A percentile compares a stretch with the other conserved stretches of the same genome.
Evolutionary conservation across 768 basidiomycete species (phyloP).

Genomic region (Mycena alexandri): DNA sequence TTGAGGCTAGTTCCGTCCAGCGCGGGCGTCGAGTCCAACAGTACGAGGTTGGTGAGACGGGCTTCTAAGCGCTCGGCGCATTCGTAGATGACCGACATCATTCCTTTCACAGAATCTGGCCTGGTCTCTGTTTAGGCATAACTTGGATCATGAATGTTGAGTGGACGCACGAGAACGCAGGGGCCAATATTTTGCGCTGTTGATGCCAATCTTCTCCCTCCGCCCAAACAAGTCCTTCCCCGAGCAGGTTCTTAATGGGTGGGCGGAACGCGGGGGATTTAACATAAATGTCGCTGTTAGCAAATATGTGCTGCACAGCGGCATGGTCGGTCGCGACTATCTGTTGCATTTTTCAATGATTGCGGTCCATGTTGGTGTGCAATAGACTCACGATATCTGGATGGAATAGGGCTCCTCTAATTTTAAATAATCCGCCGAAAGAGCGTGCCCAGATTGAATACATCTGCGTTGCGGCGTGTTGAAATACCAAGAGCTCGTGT

Average conservation of each 20-base stretch:
- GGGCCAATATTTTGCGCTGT: slow-evolving; percentile 48
- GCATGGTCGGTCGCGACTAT: slow-evolving; percentile 52
- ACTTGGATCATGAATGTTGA: background rate
- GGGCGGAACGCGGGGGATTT: slow-evolving; percentile 50
- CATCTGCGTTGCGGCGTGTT: slow-evolving; percentile 49
- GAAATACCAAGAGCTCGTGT: slow-evolving; percentile 51
- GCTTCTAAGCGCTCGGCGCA: slow-evolving; percentile 44
- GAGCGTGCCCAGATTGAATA: slow-evolving; percentile 49
- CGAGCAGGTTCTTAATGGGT: slow-evolving; percentile 49
- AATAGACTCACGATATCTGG: slow-evolving; percentile 49
- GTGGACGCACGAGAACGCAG: slow-evolving; percentile 52
- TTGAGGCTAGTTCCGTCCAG: slow-evolving; percentile 36
- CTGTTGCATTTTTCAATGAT: slow-evolving; percentile 36
- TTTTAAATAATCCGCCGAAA: slow-evolving; percentile 51
- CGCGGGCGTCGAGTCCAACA: slow-evolving; percentile 31
- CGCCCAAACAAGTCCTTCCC: slow-evolving; percentile 52
- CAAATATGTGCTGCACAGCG: slow-evolving; percentile 54
- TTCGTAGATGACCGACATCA: slow-evolving; percentile 50
- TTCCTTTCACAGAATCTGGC: slow-evolving; percentile 49
- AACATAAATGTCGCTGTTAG: slow-evolving; percentile 50
- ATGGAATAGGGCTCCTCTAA: slow-evolving; percentile 55
- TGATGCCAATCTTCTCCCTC: slow-evolving; percentile 53
- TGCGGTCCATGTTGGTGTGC: background rate
- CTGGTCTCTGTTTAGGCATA: slow-evolving; percentile 30
- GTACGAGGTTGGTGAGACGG: slow-evolving; percentile 40